A percentile compares a stretch with the other conserved stretches of the same genome.
phyloP scores from a whole-genome alignment of 441 rosid genomes.

The Flueggea neowawraea region DNA sequence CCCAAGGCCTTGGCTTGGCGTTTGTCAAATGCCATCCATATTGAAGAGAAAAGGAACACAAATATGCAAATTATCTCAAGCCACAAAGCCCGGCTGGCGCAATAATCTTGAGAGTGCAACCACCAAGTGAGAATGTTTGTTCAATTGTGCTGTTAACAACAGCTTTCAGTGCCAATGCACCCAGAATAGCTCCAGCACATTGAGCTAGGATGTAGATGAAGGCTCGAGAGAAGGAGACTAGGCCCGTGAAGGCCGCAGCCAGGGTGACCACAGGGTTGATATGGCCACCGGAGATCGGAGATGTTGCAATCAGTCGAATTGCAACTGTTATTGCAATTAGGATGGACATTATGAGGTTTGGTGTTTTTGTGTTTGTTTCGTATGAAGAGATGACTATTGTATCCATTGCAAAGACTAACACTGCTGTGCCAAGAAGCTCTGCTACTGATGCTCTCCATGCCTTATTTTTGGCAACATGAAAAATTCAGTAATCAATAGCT shows the following conservation, averaged over 20 bases:
- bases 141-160: slow-evolving; percentile 28
- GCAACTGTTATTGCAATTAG: slow-evolving; percentile 32
- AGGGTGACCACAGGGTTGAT: slow-evolving; percentile 38
- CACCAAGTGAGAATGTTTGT: slow-evolving; percentile 40
- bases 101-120: slow-evolving; percentile 38
- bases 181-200: slow-evolving; percentile 33
- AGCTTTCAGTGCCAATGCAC: slow-evolving; percentile 14
- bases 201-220: slow-evolving; percentile 39
- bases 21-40: slow-evolving; percentile 8
- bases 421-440: slow-evolving; percentile 43
- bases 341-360: slow-evolving; percentile 41
- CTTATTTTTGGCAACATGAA: slow-evolving; percentile 6
- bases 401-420: slow-evolving; percentile 43
- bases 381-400: slow-evolving; percentile 48
- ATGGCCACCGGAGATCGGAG: slow-evolving; percentile 14
- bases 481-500: neutral
- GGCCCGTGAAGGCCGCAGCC: slow-evolving; percentile 33
- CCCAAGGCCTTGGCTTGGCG: slow-evolving; percentile 39
- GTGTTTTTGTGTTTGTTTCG: slow-evolving; percentile 29
- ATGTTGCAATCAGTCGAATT: slow-evolving; percentile 40
- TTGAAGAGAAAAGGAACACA: slow-evolving; percentile 29
- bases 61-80: slow-evolving; percentile 44
- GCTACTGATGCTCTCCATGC: slow-evolving; percentile 56
- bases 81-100: slow-evolving; percentile 39
- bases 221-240: slow-evolving; percentile 34